A percentile compares a stretch with the other conserved stretches of the same genome.
Conservation (phyloP, 306 rosid genomes). For the Quillaja saponaria region DNA sequence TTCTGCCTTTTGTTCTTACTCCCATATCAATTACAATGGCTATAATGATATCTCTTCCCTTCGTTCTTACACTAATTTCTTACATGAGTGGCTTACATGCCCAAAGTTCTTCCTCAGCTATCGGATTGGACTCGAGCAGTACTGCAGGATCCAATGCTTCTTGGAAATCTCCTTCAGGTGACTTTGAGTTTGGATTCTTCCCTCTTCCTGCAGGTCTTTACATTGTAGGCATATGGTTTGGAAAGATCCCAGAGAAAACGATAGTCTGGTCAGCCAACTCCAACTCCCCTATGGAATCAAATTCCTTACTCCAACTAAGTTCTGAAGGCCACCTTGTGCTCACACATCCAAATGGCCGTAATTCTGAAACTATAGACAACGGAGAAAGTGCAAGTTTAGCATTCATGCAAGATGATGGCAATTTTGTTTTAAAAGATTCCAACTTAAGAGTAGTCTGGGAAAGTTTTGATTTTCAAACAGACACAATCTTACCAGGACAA, state of each 20-base stretch:
- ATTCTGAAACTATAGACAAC: neutral
- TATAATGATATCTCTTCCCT: neutral
- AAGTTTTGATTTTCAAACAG: conserved; percentile 19
- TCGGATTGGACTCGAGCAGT: neutral
- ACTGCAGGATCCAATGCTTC: conserved; percentile 37
- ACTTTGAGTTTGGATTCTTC: conserved; percentile 43
- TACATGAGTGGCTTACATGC: conserved; percentile 3
- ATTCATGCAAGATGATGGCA: conserved; percentile 28
- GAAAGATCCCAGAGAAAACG: conserved; percentile 31
- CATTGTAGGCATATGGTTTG: conserved; percentile 38
- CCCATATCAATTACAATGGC: conserved; percentile 22
- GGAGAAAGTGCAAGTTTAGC: conserved; percentile 16
- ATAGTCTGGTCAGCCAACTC: conserved; percentile 43
- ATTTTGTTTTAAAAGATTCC: conserved; percentile 22
- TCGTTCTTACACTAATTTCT: conserved; percentile 13
- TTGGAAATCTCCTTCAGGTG: conserved; percentile 33
- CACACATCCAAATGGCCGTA: conserved; percentile 18
- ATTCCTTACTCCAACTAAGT: conserved; percentile 30
- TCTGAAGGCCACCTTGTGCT: conserved; percentile 27
- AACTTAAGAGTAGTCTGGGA: conserved; percentile 9
- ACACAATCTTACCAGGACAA: conserved; percentile 35
- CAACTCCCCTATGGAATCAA: conserved; percentile 10
- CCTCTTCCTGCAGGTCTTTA: conserved; percentile 13
- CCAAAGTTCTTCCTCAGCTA: conserved; percentile 18
- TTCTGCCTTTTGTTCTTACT: conserved; percentile 30